Percentiles rank a stretch among this genome's conserved stretches.
phyloP scores from a whole-genome alignment of 2,329 filamentous ascomycete genomes.

The Botrytis sinoallii region DNA sequence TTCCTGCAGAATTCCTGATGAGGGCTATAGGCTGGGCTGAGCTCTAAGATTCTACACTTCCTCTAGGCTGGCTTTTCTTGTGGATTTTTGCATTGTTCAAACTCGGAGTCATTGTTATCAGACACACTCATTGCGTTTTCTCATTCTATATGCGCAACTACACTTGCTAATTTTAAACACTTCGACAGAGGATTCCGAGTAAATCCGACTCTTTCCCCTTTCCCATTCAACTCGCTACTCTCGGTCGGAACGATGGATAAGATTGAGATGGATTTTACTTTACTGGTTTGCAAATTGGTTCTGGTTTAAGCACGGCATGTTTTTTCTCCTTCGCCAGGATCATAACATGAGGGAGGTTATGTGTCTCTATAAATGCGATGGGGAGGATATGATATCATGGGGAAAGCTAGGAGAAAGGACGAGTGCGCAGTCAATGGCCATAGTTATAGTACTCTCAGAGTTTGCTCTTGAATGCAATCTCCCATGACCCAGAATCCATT shows the following conservation, averaged over 20 bases:
- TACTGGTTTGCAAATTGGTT: not conserved
- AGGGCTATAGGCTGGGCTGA: not conserved
- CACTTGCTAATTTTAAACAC: not conserved
- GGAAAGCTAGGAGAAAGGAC: no score
- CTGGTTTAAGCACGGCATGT: not conserved
- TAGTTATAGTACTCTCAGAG: not conserved
- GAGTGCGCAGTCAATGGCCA: not conserved
- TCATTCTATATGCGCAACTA: not conserved
- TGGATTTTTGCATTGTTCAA: not conserved
- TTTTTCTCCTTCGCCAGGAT: not conserved
- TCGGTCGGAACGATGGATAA: not conserved
- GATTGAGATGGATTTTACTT: not conserved
- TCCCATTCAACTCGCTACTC: not conserved
- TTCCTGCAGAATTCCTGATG: not conserved
- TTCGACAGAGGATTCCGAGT: slow-evolving; percentile 1
- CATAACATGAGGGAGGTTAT: not conserved
- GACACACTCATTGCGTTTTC: not conserved
- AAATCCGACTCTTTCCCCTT: not conserved
- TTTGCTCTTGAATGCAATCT: not conserved
- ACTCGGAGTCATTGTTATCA: not conserved
- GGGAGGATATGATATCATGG: not conserved
- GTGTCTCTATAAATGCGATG: not conserved
- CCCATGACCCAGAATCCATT: not conserved
- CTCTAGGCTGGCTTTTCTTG: not conserved
- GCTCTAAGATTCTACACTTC: not conserved